A percentile compares a stretch with the other conserved stretches of the same genome.
phyloP scores from a whole-genome alignment of 2,329 filamentous ascomycete species.

The Huntiella abstrusa region DNA sequence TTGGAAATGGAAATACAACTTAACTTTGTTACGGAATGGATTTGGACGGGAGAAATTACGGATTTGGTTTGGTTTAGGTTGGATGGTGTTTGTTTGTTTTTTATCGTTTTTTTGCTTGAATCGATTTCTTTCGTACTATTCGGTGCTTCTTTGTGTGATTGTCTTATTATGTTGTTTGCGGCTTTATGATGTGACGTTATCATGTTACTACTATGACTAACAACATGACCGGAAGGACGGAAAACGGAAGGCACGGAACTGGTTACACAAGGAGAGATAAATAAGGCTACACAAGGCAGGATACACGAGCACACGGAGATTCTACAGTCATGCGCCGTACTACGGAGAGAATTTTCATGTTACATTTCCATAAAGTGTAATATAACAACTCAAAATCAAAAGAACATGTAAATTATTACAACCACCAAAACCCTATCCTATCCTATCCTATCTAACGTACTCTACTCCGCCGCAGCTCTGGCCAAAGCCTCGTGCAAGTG shows the following conservation, averaged over 20 bases:
- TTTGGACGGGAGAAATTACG: neutral
- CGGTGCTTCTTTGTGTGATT: neutral
- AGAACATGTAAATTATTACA: neutral
- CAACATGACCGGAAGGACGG: too few relatives aligned
- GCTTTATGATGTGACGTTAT: neutral
- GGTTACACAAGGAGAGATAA: too few relatives aligned
- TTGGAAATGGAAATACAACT: too few relatives aligned
- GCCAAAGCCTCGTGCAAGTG: conserved; percentile 78
- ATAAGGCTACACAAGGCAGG: too few relatives aligned
- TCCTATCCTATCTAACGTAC: neutral
- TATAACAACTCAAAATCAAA: too few relatives aligned
- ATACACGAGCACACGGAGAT: too few relatives aligned
- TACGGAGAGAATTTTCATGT: too few relatives aligned
- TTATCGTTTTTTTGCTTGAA: neutral
- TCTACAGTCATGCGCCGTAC: too few relatives aligned
- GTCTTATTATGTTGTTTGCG: neutral
- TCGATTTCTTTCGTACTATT: neutral
- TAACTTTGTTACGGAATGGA: too few relatives aligned
- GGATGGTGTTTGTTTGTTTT: neutral
- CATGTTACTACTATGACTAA: neutral
- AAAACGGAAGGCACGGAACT: too few relatives aligned
- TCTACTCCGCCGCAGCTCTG: conserved; percentile 51
- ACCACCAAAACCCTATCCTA: neutral
- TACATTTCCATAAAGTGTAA: too few relatives aligned
- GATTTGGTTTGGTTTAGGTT: neutral